A percentile compares a stretch with the other conserved stretches of the same genome.
Conservation (phyloP, 2,329 filamentous ascomycete species). For the Scortechinia acanthostroma region DNA sequence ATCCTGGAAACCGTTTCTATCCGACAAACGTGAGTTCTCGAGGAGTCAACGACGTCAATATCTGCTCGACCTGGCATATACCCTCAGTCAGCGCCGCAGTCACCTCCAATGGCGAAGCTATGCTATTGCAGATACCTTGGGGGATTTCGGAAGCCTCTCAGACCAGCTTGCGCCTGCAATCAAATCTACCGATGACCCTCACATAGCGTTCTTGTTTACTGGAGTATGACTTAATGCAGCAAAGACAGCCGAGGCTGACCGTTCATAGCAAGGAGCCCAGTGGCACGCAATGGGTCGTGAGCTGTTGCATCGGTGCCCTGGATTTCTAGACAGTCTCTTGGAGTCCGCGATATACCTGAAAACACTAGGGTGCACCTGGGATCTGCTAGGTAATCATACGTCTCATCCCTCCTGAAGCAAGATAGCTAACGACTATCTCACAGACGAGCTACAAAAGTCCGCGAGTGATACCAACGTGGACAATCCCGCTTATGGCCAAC, state of each 20-base stretch:
- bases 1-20: no score
- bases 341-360: not conserved
- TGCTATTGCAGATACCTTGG: constrained; percentile 1
- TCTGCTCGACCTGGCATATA: constrained; percentile 5
- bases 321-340: not conserved
- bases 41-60: no score
- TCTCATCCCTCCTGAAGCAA: not conserved
- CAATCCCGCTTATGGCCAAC: constrained; percentile 7
- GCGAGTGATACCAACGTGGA: constrained; percentile 3
- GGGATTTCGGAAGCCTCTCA: not conserved
- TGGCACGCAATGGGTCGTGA: not conserved
- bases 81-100: constrained; percentile 4
- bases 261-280: not conserved
- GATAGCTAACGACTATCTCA: not conserved
- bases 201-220: not conserved
- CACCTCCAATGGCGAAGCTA: constrained; percentile 3
- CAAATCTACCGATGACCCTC: not conserved
- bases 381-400: not conserved
- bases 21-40: no score
- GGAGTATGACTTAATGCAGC: not conserved
- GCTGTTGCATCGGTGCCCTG: not conserved
- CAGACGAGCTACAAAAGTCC: not conserved
- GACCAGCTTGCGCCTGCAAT: not conserved
- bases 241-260: not conserved
- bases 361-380: not conserved